Evolutionary conservation across 2,329 filamentous ascomycete genomes (phyloP).

Genomic region (Diaporthe citrichinensis): DNA sequence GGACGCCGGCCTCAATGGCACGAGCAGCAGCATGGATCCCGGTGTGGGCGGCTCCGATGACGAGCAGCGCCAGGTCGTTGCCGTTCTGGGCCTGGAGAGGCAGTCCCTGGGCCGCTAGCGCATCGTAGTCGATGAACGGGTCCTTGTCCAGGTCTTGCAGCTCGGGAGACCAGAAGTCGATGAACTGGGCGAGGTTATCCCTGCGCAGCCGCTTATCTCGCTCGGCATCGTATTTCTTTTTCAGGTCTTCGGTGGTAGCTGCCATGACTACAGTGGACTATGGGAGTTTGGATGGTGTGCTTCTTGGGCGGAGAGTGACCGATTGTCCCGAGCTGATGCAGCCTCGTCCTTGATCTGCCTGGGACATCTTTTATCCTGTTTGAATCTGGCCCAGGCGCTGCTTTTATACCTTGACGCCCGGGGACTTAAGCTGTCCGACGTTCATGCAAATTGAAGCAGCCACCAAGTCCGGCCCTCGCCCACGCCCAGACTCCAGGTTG

Average conservation of each 20-base stretch:
- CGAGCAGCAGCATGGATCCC: background rate
- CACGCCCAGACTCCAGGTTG: background rate
- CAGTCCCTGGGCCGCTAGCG: background rate
- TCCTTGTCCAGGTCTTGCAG: background rate
- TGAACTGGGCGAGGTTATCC: background rate
- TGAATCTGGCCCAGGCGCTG: background rate
- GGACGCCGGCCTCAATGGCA: constrained; percentile 4
- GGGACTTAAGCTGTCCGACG: background rate
- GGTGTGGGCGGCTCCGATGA: background rate
- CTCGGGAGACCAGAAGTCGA: constrained; percentile 8
- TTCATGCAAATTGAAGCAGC: background rate
- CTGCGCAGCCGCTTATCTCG: constrained; percentile 3
- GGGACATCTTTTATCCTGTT: background rate
- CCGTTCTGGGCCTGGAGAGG: background rate
- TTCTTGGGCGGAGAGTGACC: background rate
- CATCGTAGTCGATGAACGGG: constrained; percentile 12
- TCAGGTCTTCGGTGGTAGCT: background rate
- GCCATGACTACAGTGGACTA: background rate
- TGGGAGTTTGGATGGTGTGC: background rate
- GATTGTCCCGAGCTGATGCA: background rate
- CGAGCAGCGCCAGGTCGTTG: background rate
- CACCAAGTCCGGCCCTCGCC: background rate
- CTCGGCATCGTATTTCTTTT: constrained; percentile 11
- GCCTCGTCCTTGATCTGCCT: rapidly evolving
- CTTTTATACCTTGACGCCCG: background rate